Base-by-base conservation (phyloP, 2,329 filamentous ascomycete genomes). In the Chaetothyriales sp. region DNA sequence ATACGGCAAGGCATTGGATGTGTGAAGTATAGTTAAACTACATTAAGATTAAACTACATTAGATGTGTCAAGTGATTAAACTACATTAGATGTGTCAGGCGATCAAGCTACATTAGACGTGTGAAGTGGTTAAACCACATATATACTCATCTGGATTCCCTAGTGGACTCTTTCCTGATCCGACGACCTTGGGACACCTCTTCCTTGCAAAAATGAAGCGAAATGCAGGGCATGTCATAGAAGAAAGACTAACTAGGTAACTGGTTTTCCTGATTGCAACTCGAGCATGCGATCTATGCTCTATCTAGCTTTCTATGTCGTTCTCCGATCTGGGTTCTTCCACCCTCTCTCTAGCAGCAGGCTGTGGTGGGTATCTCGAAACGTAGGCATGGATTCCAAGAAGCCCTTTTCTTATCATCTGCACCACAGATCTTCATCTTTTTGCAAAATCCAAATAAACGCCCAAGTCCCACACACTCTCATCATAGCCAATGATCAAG, bases 71-170 rank as follows among this genome's bases (percentile, higher is more conserved):
- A 18, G 19, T 8, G 25, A 15, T 19, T n/a, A 20, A 8, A 45
- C 2, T 15, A 15, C 43, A 45, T 33, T n/a, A n/a, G n/a, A n/a
- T n/a, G n/a, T n/a, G n/a, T n/a, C n/a, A n/a, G n/a, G n/a, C n/a
- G n/a, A n/a, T n/a, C n/a, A n/a, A n/a, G n/a, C n/a, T n/a, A n/a
- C 58, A 18, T 48, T 62, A 20, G 54, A 58, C 43, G 50, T 57
- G 13, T 60, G 37, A 56, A 18, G 19, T 8, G 25, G 2, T 19
- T n/a, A 20, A 8, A 45, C 2, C 2, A 15, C 43, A 45, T 33
- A 25, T 25, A 25, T 25, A 6, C 22, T 25, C 22, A 25, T 25
- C 22, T 25, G 22, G 22, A 25, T 25, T 25, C 22, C 22, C 3
- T 25, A 25, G 3, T 25, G 22, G 22, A 25, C 22, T 25, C 22